These are phyloP conservation scores for Cupressus sempervirens DNA, from an alignment of 75 land plant genomes.

Conservation along the genomic window DNA sequence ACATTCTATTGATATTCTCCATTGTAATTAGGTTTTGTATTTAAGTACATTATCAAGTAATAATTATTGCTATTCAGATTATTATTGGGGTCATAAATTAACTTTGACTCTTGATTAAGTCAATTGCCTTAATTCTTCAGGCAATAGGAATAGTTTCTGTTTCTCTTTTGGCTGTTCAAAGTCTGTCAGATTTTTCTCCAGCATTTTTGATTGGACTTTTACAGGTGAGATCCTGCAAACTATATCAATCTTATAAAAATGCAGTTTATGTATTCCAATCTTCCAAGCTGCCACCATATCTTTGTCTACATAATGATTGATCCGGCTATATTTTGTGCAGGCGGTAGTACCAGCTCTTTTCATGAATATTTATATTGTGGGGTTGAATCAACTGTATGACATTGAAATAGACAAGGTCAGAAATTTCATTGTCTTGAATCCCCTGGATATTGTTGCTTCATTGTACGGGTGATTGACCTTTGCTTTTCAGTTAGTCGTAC, in stretches of 20 bases:
- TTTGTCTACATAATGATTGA: background rate
- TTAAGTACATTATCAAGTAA: background rate
- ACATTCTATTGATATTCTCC: background rate
- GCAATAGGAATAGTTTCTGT: slow-evolving; percentile 89
- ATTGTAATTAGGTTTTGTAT: slow-evolving; percentile 9
- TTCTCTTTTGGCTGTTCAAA: slow-evolving; percentile 82
- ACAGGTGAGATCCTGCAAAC: slow-evolving; percentile 45
- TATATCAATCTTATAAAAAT: background rate
- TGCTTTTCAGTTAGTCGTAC: background rate
- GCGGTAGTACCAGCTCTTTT: slow-evolving; percentile 84
- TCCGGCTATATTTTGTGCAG: slow-evolving; percentile 35
- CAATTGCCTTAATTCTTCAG: slow-evolving; percentile 28
- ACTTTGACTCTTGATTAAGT: background rate
- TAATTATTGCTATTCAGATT: slow-evolving; percentile 6
- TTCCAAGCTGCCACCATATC: background rate
- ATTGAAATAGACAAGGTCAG: slow-evolving; percentile 94
- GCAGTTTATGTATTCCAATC: slow-evolving; percentile 1
- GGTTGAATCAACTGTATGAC: slow-evolving; percentile 87
- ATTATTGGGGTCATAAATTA: slow-evolving; percentile 9
- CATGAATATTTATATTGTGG: slow-evolving; percentile 97
- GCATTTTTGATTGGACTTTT: slow-evolving; percentile 67
- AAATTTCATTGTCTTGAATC: background rate
- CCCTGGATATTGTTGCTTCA: background rate
- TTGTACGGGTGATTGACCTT: background rate
- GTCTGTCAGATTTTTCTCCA: slow-evolving; percentile 71